Evolutionary conservation across 2,329 filamentous ascomycete genomes (phyloP).

Genomic region (Rhynchosporium agropyri): DNA sequence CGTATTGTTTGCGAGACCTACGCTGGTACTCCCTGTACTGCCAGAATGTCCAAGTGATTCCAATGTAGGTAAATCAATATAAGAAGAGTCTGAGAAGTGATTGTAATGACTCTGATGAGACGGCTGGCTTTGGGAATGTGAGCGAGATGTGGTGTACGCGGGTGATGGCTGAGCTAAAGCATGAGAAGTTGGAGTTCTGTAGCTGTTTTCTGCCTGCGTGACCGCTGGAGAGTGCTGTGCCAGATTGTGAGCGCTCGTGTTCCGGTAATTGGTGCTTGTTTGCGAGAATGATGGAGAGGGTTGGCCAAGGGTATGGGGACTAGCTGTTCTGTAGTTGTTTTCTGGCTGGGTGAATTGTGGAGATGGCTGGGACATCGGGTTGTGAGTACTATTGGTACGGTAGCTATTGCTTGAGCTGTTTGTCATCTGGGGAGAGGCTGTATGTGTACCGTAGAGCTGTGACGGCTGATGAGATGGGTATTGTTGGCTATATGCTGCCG

Average conservation of each 20-base stretch:
- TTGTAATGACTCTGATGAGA: slow-evolving; percentile 39
- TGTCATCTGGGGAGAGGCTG: slow-evolving; percentile 39
- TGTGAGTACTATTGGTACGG: slow-evolving; percentile 33
- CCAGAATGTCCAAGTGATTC: slow-evolving; percentile 38
- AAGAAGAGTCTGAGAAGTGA: slow-evolving; percentile 38
- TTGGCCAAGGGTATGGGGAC: slow-evolving; percentile 38
- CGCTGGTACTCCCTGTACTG: slow-evolving; percentile 27
- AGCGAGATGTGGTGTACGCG: slow-evolving; percentile 32
- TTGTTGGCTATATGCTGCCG: slow-evolving; percentile 36
- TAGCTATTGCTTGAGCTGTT: slow-evolving; percentile 38
- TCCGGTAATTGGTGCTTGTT: slow-evolving; percentile 33
- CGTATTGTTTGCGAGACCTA: slow-evolving; percentile 24
- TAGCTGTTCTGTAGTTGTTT: slow-evolving; percentile 39
- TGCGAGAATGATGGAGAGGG: slow-evolving; percentile 39
- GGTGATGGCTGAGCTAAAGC: slow-evolving; percentile 34
- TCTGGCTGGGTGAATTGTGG: slow-evolving; percentile 40
- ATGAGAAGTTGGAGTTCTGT: slow-evolving; percentile 35
- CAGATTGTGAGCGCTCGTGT: slow-evolving; percentile 30
- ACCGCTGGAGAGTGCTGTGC: slow-evolving; percentile 36
- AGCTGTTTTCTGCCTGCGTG: slow-evolving; percentile 34
- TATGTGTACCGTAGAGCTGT: slow-evolving; percentile 38
- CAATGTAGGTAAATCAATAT: slow-evolving; percentile 39
- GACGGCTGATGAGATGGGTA: slow-evolving; percentile 40
- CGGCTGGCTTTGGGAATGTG: slow-evolving; percentile 34
- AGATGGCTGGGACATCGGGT: slow-evolving; percentile 35